Evolutionary conservation across 1,284 basidiomycete species (phyloP), one percentile per base, ranked within the genome.

Genomic region (Leccinum pallidistipes): DNA sequence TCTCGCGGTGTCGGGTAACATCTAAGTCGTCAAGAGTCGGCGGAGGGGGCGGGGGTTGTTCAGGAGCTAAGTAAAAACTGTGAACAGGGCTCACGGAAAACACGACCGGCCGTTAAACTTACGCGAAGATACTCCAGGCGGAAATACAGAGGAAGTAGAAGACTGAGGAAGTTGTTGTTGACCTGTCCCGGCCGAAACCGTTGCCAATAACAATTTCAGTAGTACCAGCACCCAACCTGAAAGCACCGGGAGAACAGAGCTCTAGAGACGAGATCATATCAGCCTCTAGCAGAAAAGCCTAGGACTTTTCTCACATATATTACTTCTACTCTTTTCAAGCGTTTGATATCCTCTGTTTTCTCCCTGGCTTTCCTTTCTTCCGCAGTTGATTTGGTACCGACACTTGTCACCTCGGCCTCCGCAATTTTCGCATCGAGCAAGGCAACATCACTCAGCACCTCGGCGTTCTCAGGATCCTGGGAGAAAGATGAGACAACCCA

Each of bases 21-120:
- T 99, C 97, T 59, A 95, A 87, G 68, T 99, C 97, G 66, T 98
- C 96, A n/a, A 95, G 80, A 1, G 92, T 92, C 4, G 87, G 91
- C 1, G 91, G 88, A 2, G 90, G 86, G 0, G 84, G 78, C 3
- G 84, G 82, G 6, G 83, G 82, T 59, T 87, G 87, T 58, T 90
- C 87, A 61, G 83, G 79, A 12, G 86, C 87, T 84, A 70, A 61
- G 56, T 63, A 24, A 52, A 56, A 61, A 49, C 12, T 31, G 56
- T 61, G 36, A 63, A 64, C 18, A 57, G 59, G 21, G 60, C 57
- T 24, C 55, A 29, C 27, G 10, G 12, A 16, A 51, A 55, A 55
- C 50, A 16, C n/a, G n/a, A 57, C 38, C 7, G 27, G 55, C 14
- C 10, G 52, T 43, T 16, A 38, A 50, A 76, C 85, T 77, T 75